Base-by-base conservation (phyloP, 805 yeast species). In the Saturnispora quitensis region DNA sequence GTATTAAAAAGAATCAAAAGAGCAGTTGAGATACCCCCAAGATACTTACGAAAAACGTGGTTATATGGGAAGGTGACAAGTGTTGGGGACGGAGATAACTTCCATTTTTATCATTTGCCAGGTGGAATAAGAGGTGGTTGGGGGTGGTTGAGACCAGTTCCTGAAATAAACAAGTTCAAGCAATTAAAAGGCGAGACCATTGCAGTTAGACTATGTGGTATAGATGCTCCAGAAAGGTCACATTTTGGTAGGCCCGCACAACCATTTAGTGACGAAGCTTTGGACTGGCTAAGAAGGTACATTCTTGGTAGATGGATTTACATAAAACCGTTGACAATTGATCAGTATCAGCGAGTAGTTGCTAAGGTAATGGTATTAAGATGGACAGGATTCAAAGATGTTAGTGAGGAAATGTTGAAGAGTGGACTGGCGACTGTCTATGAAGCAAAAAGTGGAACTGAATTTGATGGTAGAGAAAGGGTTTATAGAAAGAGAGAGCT, bases 71-170 rank as follows among this genome's bases (percentile, higher is more conserved):
- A 74, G 54, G 97, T 90, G 4, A 86, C 96, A 0, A 73, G 93
- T 2, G 98, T 90, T 0, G 97, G 97, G 0, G 98, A 90, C 66
- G 97, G 96, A 15, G 99, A 93, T 65, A 91, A 91, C 65, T 91
- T 93, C 68, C 86, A 90, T 54, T 79, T 93, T 56, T 93, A 74
- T 62, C 99, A 93, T 64, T 81, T 95, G 0, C 99, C 99, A 0
- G 98, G 98, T 3, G 98, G 99, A 0, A 55, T 74, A 0, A 60
- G 82, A 1, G 79, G 84, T 2, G 99, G 99, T 0, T 93, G 99
- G 99, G 90, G 95, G 12, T 87, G 96, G 96, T 62, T 87, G 24
- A 70, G 99, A 34, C 58, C 65, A 12, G 72, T 80, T 0, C 98
- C 98, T 0, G 66, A 69, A 10, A 67, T 75, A 5, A 76, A 76